Conservation (phyloP, 352 stramenopile species). For the Phytophthora brassicae region DNA sequence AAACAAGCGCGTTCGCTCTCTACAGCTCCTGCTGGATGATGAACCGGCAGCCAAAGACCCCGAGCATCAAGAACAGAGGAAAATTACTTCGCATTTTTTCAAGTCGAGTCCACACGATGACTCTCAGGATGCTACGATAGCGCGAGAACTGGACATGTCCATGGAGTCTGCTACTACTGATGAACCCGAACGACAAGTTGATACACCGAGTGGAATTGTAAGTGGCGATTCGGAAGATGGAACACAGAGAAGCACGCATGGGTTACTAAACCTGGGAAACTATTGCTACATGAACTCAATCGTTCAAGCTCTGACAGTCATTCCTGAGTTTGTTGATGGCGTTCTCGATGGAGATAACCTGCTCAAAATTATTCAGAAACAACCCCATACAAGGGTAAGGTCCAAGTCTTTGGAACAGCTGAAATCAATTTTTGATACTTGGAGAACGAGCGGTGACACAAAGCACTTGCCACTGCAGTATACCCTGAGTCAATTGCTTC, state of each 20-base stretch:
- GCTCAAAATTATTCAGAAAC: conserved; percentile 57
- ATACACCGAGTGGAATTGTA: conserved; percentile 4
- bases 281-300: conserved; percentile 96
- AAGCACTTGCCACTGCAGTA: conserved; percentile 64
- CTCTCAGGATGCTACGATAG: conserved; percentile 2
- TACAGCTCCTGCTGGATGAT: conserved; percentile 78
- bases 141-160: conserved; percentile 25
- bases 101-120: conserved; percentile 26
- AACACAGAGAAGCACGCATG: conserved; percentile 60
- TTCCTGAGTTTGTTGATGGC: conserved; percentile 63
- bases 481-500: conserved; percentile 56
- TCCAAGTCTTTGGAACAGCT: conserved; percentile 48
- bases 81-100: conserved; percentile 53
- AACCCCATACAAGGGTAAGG: conserved; percentile 30
- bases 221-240: conserved; percentile 13
- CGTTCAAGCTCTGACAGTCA: conserved; percentile 73
- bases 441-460: conserved; percentile 46
- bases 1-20: conserved; percentile 77
- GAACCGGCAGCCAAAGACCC: conserved; percentile 28
- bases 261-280: conserved; percentile 94
- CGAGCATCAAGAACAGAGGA: conserved; percentile 21
- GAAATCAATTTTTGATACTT: conserved; percentile 45
- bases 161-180: conserved; percentile 29
- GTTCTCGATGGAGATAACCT: conserved; percentile 61
- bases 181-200: conserved; percentile 13